Evolutionary conservation across 176 grass and related monocot species (phyloP).

Genomic region (Metroxylon sagu): DNA sequence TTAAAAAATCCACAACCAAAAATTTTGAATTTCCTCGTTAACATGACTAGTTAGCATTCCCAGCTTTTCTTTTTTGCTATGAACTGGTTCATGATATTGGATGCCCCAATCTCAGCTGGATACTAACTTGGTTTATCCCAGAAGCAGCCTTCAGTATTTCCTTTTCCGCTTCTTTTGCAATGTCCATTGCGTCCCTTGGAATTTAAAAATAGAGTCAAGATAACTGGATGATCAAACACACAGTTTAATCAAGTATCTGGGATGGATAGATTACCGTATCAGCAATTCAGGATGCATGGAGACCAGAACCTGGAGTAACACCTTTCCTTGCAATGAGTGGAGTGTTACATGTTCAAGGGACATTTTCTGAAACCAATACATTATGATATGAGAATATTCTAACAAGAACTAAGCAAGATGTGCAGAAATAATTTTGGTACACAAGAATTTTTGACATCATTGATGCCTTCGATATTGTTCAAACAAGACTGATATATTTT

Average conservation of each 20-base stretch:
- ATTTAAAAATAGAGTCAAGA: not conserved
- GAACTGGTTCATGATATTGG: constrained; percentile 39
- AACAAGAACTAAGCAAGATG: no score
- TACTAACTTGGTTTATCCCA: constrained; percentile 73
- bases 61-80: constrained; percentile 1
- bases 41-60: no score
- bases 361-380: constrained; percentile 56
- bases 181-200: constrained; percentile 68
- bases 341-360: constrained; percentile 60
- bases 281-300: constrained; percentile 64
- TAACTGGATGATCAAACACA: constrained; percentile 12
- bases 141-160: constrained; percentile 60
- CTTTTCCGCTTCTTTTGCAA: constrained; percentile 62
- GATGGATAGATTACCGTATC: constrained; percentile 52
- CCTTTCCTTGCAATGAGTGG: constrained; percentile 68
- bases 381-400: no score
- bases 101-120: constrained; percentile 65
- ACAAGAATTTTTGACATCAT: no score
- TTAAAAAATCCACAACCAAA: no score
- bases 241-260: constrained; percentile 1
- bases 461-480: no score
- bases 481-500: no score
- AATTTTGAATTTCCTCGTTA: no score
- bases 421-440: no score
- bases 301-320: constrained; percentile 74